A percentile compares a stretch with the other conserved stretches of the same genome.
These are phyloP conservation scores for Helenozyma baotianmanensis DNA, from an alignment of 805 yeast species.

Conservation along the genomic window DNA sequence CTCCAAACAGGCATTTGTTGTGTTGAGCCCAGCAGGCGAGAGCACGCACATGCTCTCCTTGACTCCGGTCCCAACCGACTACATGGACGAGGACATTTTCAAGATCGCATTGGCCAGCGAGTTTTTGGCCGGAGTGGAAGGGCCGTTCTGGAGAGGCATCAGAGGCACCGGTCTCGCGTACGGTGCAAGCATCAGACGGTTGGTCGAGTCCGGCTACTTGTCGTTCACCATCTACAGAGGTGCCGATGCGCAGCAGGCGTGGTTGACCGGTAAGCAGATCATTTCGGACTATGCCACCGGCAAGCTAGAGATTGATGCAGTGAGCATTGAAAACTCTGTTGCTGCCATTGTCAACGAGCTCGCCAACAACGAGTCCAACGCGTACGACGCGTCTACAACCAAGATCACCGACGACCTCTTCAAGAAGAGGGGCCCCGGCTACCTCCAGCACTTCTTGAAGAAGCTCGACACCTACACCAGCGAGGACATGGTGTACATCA, in stretches of 20 bases:
- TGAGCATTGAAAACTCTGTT: slow-evolving; percentile 65
- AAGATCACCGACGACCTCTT: slow-evolving; percentile 65
- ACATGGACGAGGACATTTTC: slow-evolving; percentile 51
- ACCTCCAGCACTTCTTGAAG: slow-evolving; percentile 48
- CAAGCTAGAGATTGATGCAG: slow-evolving; percentile 46
- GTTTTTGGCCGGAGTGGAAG: slow-evolving; percentile 81
- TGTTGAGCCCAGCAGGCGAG: slow-evolving; percentile 80
- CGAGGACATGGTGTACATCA: slow-evolving; percentile 45
- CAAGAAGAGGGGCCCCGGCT: slow-evolving; percentile 67
- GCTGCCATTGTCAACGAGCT: slow-evolving; percentile 69
- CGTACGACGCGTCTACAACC: slow-evolving; percentile 57
- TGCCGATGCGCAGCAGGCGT: slow-evolving; percentile 69
- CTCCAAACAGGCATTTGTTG: slow-evolving; percentile 51
- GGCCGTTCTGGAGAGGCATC: slow-evolving; percentile 95
- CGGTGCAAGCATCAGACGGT: slow-evolving; percentile 62
- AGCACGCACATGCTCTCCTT: slow-evolving; percentile 64
- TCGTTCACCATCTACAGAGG: slow-evolving; percentile 73
- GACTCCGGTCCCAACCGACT: slow-evolving; percentile 53
- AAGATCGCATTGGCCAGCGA: slow-evolving; percentile 70
- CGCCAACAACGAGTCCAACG: slow-evolving; percentile 66
- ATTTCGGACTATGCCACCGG: slow-evolving; percentile 61
- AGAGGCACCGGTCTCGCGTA: slow-evolving; percentile 94
- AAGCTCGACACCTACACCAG: slow-evolving; percentile 49
- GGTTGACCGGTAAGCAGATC: slow-evolving; percentile 58
- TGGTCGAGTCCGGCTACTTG: slow-evolving; percentile 63